Conservation (phyloP, 2,329 filamentous ascomycete species). For the Aquanectria penicillioides region DNA sequence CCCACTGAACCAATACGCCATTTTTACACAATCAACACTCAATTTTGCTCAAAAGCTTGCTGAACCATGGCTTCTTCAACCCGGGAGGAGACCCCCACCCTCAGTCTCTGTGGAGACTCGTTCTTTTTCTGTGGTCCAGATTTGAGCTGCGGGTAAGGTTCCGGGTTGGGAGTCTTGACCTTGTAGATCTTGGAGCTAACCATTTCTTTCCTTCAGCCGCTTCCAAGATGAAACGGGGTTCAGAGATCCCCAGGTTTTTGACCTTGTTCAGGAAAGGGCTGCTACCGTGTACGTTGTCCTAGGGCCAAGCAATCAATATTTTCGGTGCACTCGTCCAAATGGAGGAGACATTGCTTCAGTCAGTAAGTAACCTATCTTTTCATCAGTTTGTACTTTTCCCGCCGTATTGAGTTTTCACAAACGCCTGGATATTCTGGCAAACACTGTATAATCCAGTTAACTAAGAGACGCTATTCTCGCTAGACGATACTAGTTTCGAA, state of each 20-base stretch:
- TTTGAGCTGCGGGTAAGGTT: constrained; percentile 32
- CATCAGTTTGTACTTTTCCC: not conserved
- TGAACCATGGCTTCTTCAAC: not conserved
- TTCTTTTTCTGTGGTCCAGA: constrained; percentile 36
- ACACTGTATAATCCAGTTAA: too few species aligned
- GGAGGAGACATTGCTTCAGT: constrained; percentile 24
- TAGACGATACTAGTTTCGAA: constrained; percentile 31
- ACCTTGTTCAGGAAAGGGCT: constrained; percentile 16
- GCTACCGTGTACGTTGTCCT: constrained; percentile 33
- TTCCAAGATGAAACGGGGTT: constrained; percentile 8
- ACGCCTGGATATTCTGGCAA: not conserved
- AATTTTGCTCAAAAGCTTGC: not conserved
- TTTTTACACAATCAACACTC: not conserved
- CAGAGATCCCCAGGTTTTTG: not conserved
- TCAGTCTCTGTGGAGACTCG: constrained; percentile 31
- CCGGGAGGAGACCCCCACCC: constrained; percentile 22
- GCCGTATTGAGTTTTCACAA: not conserved
- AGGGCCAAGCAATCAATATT: constrained; percentile 29
- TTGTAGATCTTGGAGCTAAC: not conserved
- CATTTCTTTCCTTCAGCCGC: constrained; percentile 1
- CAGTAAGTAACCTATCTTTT: constrained; percentile 23
- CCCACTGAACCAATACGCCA: not conserved
- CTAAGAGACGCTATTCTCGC: not conserved
- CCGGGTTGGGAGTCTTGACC: not conserved
- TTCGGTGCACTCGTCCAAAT: constrained; percentile 32